A percentile compares a stretch with the other conserved stretches of the same genome.
Conservation (phyloP, 192 early-diverging fungal species). For the Rhizophagus prolifer region DNA sequence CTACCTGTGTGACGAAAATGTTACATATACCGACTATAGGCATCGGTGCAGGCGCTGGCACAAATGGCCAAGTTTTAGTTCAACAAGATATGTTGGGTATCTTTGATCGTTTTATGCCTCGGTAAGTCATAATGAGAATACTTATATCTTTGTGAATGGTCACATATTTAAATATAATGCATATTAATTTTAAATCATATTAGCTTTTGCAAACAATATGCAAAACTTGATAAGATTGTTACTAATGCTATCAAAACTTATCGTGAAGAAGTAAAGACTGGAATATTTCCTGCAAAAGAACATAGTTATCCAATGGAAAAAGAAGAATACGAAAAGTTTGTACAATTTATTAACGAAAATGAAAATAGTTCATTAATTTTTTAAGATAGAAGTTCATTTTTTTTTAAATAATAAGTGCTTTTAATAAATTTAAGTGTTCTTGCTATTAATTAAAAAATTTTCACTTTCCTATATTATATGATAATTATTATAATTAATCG, state of each 20-base stretch:
- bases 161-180: background rate
- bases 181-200: background rate
- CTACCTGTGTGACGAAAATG: conserved; percentile 74
- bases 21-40: conserved; percentile 92
- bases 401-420: too few relatives aligned
- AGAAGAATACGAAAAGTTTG: conserved; percentile 50
- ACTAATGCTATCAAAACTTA: conserved; percentile 71
- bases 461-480: too few relatives aligned
- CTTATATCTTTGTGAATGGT: background rate
- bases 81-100: conserved; percentile 87
- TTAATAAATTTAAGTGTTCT: too few relatives aligned
- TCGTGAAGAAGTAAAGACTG: conserved; percentile 70
- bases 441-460: too few relatives aligned
- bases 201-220: conserved; percentile 90
- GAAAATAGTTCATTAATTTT: background rate
- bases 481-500: conserved; percentile 34
- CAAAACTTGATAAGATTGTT: conserved; percentile 71
- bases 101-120: conserved; percentile 89
- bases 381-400: too few relatives aligned
- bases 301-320: conserved; percentile 82
- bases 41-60: conserved; percentile 87
- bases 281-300: conserved; percentile 73
- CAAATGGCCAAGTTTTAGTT: conserved; percentile 95
- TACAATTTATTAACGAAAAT: conserved; percentile 8
- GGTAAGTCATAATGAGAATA: conserved; percentile 47